Conservation (phyloP, 2,329 filamentous ascomycete genomes). For the Xylaria multiplex region DNA sequence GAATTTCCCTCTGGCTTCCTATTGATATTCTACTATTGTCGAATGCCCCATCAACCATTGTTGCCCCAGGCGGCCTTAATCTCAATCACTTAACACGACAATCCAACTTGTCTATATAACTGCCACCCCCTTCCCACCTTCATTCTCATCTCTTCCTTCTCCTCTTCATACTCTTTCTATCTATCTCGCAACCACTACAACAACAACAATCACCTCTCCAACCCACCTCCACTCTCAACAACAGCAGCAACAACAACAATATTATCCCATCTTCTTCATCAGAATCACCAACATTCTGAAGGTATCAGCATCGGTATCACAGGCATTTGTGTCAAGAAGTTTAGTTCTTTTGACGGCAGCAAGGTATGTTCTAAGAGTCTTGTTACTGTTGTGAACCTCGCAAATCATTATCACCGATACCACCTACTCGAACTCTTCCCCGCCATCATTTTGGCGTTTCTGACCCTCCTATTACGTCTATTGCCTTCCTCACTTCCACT, state of each 20-base stretch:
- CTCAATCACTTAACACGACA: too few relatives aligned
- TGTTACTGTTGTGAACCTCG: background rate
- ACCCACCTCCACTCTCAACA: too few relatives aligned
- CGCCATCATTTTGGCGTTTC: background rate
- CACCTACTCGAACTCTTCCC: background rate
- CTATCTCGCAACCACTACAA: background rate
- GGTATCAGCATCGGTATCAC: conserved; percentile 4
- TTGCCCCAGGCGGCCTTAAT: background rate
- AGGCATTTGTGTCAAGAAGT: background rate
- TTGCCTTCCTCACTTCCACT: too few relatives aligned
- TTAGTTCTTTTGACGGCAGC: too few relatives aligned
- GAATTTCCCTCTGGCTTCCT: too few relatives aligned
- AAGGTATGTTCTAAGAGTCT: conserved; percentile 10
- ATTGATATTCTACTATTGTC: too few relatives aligned
- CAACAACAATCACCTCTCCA: background rate
- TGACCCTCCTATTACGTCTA: too few relatives aligned
- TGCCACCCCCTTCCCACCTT: background rate
- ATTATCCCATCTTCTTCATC: background rate
- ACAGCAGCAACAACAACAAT: too few relatives aligned
- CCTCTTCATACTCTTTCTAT: background rate
- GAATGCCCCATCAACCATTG: too few relatives aligned
- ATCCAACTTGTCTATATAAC: background rate
- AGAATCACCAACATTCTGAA: conserved; percentile 1
- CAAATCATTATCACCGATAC: background rate
- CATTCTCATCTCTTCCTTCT: background rate